phyloP scores from a whole-genome alignment of 2,329 filamentous ascomycete genomes.

The Cladophialophora yegresii region DNA sequence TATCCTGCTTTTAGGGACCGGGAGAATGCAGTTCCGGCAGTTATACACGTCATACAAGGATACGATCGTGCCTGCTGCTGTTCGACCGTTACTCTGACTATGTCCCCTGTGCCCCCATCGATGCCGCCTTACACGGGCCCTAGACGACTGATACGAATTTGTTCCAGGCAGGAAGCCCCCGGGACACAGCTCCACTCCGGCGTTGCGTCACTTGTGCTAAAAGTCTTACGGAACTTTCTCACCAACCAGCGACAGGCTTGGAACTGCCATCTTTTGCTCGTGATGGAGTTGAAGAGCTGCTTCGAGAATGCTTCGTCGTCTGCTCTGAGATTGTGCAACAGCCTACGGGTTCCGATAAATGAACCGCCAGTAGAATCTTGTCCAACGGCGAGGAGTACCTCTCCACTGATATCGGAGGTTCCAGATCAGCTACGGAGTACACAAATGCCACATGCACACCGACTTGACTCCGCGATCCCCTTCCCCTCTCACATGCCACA shows the following conservation, averaged over 20 bases:
- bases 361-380: not conserved
- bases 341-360: not conserved
- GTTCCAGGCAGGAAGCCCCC: slow-evolving; percentile 10
- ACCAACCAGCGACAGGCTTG: slow-evolving; percentile 3
- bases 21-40: slow-evolving; percentile 11
- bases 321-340: not conserved
- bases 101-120: not conserved
- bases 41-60: slow-evolving; percentile 7
- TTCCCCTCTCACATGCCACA: slow-evolving; percentile 27
- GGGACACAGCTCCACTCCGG: slow-evolving; percentile 19
- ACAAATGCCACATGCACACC: slow-evolving; percentile 21
- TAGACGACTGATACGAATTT: slow-evolving; percentile 17
- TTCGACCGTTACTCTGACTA: not conserved
- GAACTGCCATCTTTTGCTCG: not conserved
- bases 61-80: slow-evolving; percentile 9
- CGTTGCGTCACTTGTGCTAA: slow-evolving; percentile 27
- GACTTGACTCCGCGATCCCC: not conserved
- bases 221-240: not conserved
- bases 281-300: not conserved
- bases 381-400: not conserved
- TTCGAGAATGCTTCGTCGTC: slow-evolving; percentile 1
- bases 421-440: slow-evolving; percentile 18
- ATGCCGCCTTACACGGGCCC: slow-evolving; percentile 20
- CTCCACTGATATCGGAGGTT: not conserved
- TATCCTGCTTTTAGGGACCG: slow-evolving; percentile 13